phyloP scores from a whole-genome alignment of 2,329 filamentous ascomycete species.

The Fusarium proliferatum region DNA sequence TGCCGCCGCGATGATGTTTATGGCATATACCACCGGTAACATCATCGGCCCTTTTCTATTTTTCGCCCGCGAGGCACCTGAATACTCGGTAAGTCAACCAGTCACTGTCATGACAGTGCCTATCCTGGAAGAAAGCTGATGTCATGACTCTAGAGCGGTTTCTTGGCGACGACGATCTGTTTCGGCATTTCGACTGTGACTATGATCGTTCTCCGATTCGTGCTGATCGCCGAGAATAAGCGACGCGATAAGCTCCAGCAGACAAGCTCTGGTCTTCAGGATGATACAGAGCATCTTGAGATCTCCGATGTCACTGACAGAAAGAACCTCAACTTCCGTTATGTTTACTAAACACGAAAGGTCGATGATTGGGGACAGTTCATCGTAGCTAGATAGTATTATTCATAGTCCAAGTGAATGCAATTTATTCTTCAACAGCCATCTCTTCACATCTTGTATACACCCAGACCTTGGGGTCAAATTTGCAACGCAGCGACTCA shows the following conservation, averaged over 20 bases:
- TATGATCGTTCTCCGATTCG: constrained; percentile 29
- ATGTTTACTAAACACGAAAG: constrained; percentile 22
- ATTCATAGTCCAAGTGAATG: rapidly evolving
- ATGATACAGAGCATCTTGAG: constrained; percentile 1
- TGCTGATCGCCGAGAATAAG: constrained; percentile 27
- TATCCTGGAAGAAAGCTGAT: not conserved
- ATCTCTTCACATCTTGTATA: too few species aligned
- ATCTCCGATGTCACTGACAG: constrained; percentile 38
- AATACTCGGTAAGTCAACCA: constrained; percentile 29
- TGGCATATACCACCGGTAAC: constrained; percentile 35
- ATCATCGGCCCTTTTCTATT: constrained; percentile 41
- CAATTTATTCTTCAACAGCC: not conserved
- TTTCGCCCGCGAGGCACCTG: constrained; percentile 32
- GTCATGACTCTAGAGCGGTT: constrained; percentile 21
- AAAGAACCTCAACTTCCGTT: constrained; percentile 34
- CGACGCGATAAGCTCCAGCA: constrained; percentile 30
- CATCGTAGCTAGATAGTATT: too few species aligned
- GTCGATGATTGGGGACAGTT: rapidly evolving
- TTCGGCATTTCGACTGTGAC: constrained; percentile 30
- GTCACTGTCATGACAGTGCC: too few species aligned
- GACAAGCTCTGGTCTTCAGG: rapidly evolving
- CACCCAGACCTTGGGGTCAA: too few species aligned
- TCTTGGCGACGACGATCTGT: constrained; percentile 36
- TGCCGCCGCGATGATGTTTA: constrained; percentile 40
- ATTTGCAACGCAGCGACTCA: not conserved